A percentile compares a stretch with the other conserved stretches of the same genome.
Evolutionary conservation across 768 basidiomycete genomes (phyloP).

Genomic region (Cyathus striatus): DNA sequence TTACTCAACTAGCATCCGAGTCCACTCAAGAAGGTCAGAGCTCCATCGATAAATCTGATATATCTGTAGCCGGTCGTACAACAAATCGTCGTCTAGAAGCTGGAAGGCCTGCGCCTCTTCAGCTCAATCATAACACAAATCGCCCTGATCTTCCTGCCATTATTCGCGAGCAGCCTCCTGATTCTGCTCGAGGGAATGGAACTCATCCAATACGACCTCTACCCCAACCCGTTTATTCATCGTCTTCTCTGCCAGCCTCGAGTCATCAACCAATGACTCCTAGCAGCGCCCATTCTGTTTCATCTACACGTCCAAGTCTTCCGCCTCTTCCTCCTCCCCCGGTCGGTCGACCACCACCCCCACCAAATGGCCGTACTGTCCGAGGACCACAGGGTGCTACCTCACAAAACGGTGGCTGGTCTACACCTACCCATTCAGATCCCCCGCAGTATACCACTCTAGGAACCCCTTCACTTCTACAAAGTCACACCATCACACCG

Average conservation of each 20-base stretch:
- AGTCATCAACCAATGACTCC: conserved; percentile 21
- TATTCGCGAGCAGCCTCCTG: conserved; percentile 56
- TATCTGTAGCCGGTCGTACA: conserved; percentile 21
- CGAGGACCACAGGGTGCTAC: conserved; percentile 23
- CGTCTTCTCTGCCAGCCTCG: conserved; percentile 12
- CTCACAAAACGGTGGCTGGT: conserved; percentile 30
- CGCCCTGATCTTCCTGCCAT: conserved; percentile 69
- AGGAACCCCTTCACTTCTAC: conserved; percentile 36
- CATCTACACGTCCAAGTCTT: conserved; percentile 39
- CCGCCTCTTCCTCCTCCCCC: conserved; percentile 71
- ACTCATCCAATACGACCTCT: conserved; percentile 38
- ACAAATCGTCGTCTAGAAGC: conserved; percentile 49
- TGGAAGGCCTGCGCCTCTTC: conserved; percentile 77
- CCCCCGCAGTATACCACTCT: conserved; percentile 37
- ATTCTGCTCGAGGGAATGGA: conserved; percentile 38
- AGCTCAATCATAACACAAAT: conserved; percentile 50
- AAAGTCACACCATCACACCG: conserved; percentile 37
- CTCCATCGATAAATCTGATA: conserved; percentile 12
- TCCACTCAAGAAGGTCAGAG: background rate
- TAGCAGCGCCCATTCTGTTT: conserved; percentile 25
- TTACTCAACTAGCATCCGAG: conserved; percentile 2
- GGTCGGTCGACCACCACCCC: conserved; percentile 40
- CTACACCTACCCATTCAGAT: conserved; percentile 60
- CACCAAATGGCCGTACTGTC: conserved; percentile 34
- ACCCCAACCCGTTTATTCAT: conserved; percentile 38